Evolutionary conservation across 2,329 filamentous ascomycete genomes (phyloP).

Genomic region (Trichoderma afroharzianum): DNA sequence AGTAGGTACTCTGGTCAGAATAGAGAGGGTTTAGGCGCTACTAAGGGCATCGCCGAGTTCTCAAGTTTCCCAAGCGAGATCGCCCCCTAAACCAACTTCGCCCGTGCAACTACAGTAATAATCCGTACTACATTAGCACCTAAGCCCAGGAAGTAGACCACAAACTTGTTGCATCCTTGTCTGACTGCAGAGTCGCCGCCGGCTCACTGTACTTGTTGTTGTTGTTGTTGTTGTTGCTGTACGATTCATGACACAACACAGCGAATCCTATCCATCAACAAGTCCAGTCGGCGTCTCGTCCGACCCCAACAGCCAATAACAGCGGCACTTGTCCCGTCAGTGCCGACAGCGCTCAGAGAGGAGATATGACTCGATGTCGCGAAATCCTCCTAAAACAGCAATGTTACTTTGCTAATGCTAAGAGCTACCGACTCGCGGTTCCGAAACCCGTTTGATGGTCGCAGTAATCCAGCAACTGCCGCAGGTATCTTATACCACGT

Average conservation of each 20-base stretch:
- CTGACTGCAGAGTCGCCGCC: not conserved
- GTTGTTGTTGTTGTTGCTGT: not conserved
- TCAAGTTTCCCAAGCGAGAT: not conserved
- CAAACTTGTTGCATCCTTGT: not conserved
- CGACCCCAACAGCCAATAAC: not conserved
- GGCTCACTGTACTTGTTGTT: not conserved
- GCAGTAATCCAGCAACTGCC: not conserved
- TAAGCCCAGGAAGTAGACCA: not conserved
- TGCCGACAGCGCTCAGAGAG: not conserved
- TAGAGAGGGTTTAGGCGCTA: not conserved
- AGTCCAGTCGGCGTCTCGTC: not conserved
- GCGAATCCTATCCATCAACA: not conserved
- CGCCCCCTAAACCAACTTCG: not conserved
- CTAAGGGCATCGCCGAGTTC: not conserved
- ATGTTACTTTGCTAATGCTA: not conserved
- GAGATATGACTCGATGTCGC: not conserved
- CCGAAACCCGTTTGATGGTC: not conserved
- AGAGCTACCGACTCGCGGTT: not conserved
- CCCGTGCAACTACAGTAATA: not conserved
- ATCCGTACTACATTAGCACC: not conserved
- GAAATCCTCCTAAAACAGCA: not conserved
- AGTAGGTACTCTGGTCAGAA: not conserved
- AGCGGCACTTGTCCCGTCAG: not conserved
- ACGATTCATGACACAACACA: not conserved
- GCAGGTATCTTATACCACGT: not conserved